Evolutionary conservation across 805 yeast genomes (phyloP), one percentile per base, ranked within the genome.

Genomic region (Hanseniaspora thailandica): DNA sequence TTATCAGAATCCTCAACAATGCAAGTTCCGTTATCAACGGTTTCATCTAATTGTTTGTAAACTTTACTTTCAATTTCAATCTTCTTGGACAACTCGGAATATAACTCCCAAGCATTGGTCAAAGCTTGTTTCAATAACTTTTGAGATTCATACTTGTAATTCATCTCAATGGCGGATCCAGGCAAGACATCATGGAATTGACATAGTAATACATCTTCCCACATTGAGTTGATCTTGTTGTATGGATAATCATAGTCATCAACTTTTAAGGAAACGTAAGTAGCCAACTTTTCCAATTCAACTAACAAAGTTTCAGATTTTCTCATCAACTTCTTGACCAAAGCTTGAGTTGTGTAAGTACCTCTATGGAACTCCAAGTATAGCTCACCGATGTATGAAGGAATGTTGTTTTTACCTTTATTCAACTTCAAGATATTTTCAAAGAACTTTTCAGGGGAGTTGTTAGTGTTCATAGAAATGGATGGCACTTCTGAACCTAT

Each of bases 121-220:
- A 83, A 69, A 23, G 82, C 83, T 15, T 73, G 68, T 5, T 70
- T 71, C 60, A 89, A 74, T 77, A 86, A 81, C 31, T 90, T 89
- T 63, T 81, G 77, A 9, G 90, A 97, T 61, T 84, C 93, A 60
- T 87, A 88, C 47, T 77, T 80, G 63, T 93, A 90, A 13, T 93
- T 96, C 80, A 86, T 79, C 57, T 87, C 96, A 61, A 90, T 90
- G 68, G 96, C 86, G 5, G 95, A 83, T 2, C 98, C 98, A 2
- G 98, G 98, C 50, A 93, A 73, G n/a, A 90, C 97, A 70, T 90
- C 98, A 66, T 90, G 98, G 71, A 90, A 90, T 65, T 90, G 97
- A 64, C 96, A 88, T 54, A 93, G 71, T 57, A 88, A 78, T 20
- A 90, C 79, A 66, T 86, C 81, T 65, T 87, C 90, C 98, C 98